phyloP scores from a whole-genome alignment of 805 yeast species.

The Candida dendrica region DNA sequence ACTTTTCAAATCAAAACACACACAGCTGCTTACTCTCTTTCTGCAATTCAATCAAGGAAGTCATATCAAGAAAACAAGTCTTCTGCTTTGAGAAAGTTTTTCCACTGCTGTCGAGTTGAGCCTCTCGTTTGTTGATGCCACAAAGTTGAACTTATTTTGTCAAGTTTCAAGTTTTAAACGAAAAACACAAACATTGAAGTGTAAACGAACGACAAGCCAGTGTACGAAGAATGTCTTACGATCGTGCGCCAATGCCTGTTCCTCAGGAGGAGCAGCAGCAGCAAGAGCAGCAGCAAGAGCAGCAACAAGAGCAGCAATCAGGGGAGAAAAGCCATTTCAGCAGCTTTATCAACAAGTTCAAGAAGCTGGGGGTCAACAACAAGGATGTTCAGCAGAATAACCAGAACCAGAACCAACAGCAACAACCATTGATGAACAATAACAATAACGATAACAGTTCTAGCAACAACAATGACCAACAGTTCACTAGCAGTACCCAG shows the following conservation, averaged over 20 bases:
- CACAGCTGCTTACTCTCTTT: slow-evolving; percentile 19
- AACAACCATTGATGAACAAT: slow-evolving; percentile 3
- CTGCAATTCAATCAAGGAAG: slow-evolving; percentile 31
- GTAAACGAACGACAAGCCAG: too few relatives aligned
- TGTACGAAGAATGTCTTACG: slow-evolving; percentile 19
- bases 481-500: neutral
- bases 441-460: neutral
- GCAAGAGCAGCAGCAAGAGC: slow-evolving; percentile 2
- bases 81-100: too few relatives aligned
- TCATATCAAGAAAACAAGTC: slow-evolving; percentile 20
- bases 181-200: too few relatives aligned
- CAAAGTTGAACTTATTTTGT: too few relatives aligned
- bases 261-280: slow-evolving; percentile 10
- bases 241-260: slow-evolving; percentile 24
- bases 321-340: slow-evolving; percentile 1
- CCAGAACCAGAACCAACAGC: slow-evolving; percentile 5
- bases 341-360: slow-evolving; percentile 9
- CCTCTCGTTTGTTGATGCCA: neutral
- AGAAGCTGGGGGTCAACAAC: slow-evolving; percentile 3
- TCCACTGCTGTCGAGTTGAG: too few relatives aligned
- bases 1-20: neutral
- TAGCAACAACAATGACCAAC: neutral
- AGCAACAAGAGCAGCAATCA: slow-evolving; percentile 2
- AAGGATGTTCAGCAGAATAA: slow-evolving; percentile 4
- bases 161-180: neutral